Evolutionary conservation across 768 basidiomycete genomes (phyloP).

Genomic region (Tephrocybe sp.): DNA sequence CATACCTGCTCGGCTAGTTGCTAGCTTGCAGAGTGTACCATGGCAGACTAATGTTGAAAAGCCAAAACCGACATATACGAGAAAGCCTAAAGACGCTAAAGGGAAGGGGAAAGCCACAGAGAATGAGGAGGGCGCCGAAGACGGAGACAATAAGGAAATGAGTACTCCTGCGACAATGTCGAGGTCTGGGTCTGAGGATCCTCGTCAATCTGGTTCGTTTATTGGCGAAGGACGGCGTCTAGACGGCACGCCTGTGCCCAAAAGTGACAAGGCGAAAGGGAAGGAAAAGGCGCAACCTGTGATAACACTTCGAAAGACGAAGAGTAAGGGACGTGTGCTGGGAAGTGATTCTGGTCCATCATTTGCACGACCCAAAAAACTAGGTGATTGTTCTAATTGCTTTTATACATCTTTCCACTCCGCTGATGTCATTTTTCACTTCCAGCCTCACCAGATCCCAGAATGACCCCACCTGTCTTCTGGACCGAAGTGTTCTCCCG

Average conservation of each 20-base stretch:
- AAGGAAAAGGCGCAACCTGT: conserved; percentile 56
- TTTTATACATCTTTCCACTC: background rate
- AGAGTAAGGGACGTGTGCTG: conserved; percentile 48
- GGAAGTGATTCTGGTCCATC: conserved; percentile 27
- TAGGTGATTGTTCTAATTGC: conserved; percentile 21
- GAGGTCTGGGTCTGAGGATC: conserved; percentile 26
- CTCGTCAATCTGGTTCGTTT: conserved; percentile 32
- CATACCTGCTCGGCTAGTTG: conserved; percentile 84
- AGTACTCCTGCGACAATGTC: conserved; percentile 20
- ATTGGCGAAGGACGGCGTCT: conserved; percentile 41
- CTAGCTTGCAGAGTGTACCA: conserved; percentile 89
- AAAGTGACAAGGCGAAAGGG: conserved; percentile 52
- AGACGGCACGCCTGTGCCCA: conserved; percentile 35
- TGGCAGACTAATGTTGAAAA: conserved; percentile 77
- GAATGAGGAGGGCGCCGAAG: conserved; percentile 25
- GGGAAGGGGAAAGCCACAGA: conserved; percentile 37
- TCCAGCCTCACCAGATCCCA: conserved; percentile 50
- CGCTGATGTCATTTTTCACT: background rate
- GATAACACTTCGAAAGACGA: conserved; percentile 60
- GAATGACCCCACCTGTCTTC: conserved; percentile 77
- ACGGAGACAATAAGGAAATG: conserved; percentile 38
- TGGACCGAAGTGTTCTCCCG: conserved; percentile 98
- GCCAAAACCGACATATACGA: conserved; percentile 41
- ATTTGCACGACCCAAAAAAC: conserved; percentile 16
- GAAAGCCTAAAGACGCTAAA: conserved; percentile 37